Percentiles rank a stretch among this genome's conserved stretches.
These are phyloP conservation scores for Rhodomyrtus psidioides DNA, from an alignment of 441 rosid genomes.

Conservation along the genomic window DNA sequence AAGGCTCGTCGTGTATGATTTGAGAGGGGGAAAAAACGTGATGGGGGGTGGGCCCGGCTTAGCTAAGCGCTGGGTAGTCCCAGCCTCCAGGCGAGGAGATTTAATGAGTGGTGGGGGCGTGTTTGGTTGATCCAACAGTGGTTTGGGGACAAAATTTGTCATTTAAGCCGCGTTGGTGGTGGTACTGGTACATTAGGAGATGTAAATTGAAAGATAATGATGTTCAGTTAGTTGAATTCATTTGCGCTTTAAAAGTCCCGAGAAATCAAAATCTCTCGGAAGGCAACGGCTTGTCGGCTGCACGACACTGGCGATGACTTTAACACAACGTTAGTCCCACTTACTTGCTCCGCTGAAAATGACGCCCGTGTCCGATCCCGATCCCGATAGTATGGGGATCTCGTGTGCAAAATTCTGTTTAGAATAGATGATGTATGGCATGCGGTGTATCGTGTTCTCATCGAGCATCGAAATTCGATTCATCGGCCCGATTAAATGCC, in stretches of 20 bases:
- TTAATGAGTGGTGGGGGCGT: not conserved
- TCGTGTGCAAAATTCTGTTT: not conserved
- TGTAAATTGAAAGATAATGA: not conserved
- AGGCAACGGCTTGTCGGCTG: not conserved
- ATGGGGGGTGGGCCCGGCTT: not conserved
- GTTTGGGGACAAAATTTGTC: not conserved
- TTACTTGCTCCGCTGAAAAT: not conserved
- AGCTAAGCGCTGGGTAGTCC: not conserved
- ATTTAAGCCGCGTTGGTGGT: not conserved
- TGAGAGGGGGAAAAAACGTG: not conserved
- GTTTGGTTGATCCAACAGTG: constrained; percentile 1
- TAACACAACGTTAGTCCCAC: not conserved
- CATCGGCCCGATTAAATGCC: not conserved
- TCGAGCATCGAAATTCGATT: too few species aligned
- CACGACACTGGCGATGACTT: not conserved
- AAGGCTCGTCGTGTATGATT: not conserved
- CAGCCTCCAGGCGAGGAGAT: not conserved
- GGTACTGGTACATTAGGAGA: not conserved
- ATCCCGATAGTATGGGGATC: not conserved
- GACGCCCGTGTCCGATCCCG: not conserved
- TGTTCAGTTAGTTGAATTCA: not conserved
- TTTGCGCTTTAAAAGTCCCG: not conserved
- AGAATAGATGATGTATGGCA: not conserved
- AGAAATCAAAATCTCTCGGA: not conserved
- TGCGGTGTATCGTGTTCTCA: too few species aligned